These are phyloP conservation scores for Schwanniomyces vanrijiae DNA, from an alignment of 805 yeast genomes.

Conservation along the genomic window DNA sequence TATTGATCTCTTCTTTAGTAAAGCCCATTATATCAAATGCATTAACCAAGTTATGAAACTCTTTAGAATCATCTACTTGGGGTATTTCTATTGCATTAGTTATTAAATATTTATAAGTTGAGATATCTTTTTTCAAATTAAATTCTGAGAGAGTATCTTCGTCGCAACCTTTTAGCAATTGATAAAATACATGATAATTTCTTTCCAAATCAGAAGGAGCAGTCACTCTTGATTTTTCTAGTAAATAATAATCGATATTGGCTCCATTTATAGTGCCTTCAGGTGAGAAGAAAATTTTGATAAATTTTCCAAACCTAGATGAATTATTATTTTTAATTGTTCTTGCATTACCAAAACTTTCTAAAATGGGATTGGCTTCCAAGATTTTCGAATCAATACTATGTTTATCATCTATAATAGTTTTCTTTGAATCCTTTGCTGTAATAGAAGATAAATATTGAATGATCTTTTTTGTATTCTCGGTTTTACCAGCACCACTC, in stretches of 20 bases:
- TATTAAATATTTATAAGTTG: constrained; percentile 57
- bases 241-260: constrained; percentile 87
- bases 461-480: constrained; percentile 91
- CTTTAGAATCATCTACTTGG: constrained; percentile 73
- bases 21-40: constrained; percentile 81
- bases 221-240: constrained; percentile 92
- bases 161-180: constrained; percentile 68
- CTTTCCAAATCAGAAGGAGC: constrained; percentile 74
- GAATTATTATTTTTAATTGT: constrained; percentile 93
- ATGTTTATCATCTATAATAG: constrained; percentile 10
- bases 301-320: constrained; percentile 95
- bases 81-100: constrained; percentile 56
- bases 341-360: constrained; percentile 96
- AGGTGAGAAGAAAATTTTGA: constrained; percentile 73
- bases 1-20: constrained; percentile 48
- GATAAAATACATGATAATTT: constrained; percentile 93
- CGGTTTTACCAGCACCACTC: constrained; percentile 98
- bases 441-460: constrained; percentile 87
- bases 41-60: constrained; percentile 58
- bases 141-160: constrained; percentile 45
- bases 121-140: constrained; percentile 39
- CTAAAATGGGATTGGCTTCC: constrained; percentile 93
- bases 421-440: constrained; percentile 15
- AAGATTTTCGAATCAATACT: constrained; percentile 81
- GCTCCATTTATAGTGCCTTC: constrained; percentile 79